Base-by-base conservation (phyloP, 2,329 filamentous ascomycete species). In the Cadophora luteo-olivacea region DNA sequence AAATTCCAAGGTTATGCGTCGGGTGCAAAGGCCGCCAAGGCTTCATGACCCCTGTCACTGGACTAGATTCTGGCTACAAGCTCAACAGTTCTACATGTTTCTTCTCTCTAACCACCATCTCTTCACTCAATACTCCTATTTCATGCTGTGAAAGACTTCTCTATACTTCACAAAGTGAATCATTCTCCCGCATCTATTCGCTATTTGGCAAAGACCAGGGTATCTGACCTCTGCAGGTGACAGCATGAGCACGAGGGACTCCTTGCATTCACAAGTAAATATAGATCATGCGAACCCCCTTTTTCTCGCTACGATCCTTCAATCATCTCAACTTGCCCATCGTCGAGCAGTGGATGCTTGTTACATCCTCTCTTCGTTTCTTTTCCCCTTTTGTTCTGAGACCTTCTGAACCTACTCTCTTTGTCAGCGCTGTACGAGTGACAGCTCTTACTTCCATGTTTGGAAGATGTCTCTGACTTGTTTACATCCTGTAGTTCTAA, bases 1-100 rank as follows among this genome's bases (percentile, higher is more conserved):
- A 45, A 64, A 45, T 64, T 63, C 61, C 62, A 64, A 64, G 62
- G 61, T 55, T 52, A 63, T 63, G 61, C 61, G 29, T 54, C 29
- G 32, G 45, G 45, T 49, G 36, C 33, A 24, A 24, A 24, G 16
- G 24, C 12, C 49, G 33, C 49, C n/a, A 64, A 55, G 62, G 38
- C 62, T 36, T 57, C 62, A 57, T 57, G 25, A 52, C 24, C 61
- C 61, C 29, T 52, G 48, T 49, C 48, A 48, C 36, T 48, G 9
- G 36, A 61, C 58, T 48, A 36, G 41, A 61, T 24, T 55, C 36
- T 61, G 58, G 54, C 19, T 19, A 38, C 55, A 38, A 38, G 2
- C 32, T 58, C 33, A 58, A 36, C 55, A 58, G 5, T 22, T 55
- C 52, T 55, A n/a, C 11, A 7, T 55, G 4, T 19, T 45, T 49